These are phyloP conservation scores for Ustilago trichophora DNA, from an alignment of 1,284 basidiomycete species.

Conservation along the genomic window DNA sequence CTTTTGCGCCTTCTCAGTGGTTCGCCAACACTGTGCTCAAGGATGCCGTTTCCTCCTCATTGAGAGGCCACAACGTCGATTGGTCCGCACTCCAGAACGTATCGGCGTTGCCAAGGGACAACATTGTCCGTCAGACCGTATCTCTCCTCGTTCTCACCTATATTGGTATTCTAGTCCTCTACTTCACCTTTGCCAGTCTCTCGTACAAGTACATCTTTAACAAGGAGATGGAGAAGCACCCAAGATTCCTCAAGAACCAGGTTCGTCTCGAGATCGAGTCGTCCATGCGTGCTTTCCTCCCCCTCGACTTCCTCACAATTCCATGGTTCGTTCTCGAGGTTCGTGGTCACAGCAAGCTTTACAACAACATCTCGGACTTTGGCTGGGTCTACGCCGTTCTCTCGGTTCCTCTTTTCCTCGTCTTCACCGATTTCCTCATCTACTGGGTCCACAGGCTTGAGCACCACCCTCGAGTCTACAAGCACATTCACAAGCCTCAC, in stretches of 20 bases:
- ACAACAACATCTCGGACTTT: conserved; percentile 75
- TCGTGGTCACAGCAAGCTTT: conserved; percentile 82
- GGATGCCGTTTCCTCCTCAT: conserved; percentile 22
- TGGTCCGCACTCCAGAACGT: conserved; percentile 33
- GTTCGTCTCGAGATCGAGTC: conserved; percentile 79
- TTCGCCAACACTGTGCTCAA: conserved; percentile 36
- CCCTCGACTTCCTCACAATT: conserved; percentile 75
- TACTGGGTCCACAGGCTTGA: conserved; percentile 95
- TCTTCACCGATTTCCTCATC: conserved; percentile 90
- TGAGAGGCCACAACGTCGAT: conserved; percentile 28
- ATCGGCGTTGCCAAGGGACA: conserved; percentile 54
- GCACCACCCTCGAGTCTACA: conserved; percentile 88
- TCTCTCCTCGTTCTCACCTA: conserved; percentile 81
- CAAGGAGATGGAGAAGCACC: conserved; percentile 94
- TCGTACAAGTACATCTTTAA: conserved; percentile 93
- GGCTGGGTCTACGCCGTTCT: conserved; percentile 61
- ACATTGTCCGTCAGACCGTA: conserved; percentile 73
- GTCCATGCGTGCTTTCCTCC: conserved; percentile 81
- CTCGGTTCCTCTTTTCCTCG: conserved; percentile 73
- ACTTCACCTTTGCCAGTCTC: conserved; percentile 80
- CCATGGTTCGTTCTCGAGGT: conserved; percentile 96
- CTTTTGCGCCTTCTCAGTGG: conserved; percentile 18
- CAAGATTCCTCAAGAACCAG: conserved; percentile 89
- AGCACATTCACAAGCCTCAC: conserved; percentile 91
- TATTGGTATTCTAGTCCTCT: conserved; percentile 73